Percentiles rank a stretch among this genome's conserved stretches.
These are phyloP conservation scores for Primulina huaijiensis DNA, from an alignment of 257 asterid genomes.

Conservation along the genomic window DNA sequence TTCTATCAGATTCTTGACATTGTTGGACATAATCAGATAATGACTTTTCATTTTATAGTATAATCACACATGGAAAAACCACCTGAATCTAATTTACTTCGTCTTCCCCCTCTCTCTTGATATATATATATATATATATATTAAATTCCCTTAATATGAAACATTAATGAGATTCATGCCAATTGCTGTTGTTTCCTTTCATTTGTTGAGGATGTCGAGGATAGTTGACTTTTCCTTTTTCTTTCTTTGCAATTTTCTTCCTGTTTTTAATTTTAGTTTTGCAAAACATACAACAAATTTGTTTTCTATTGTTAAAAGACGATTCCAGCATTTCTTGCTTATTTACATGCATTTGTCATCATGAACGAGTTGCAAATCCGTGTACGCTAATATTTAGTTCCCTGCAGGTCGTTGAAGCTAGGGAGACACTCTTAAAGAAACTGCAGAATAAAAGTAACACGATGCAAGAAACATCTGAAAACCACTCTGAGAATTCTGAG, in stretches of 20 bases:
- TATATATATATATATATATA: too few relatives aligned
- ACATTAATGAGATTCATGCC: background rate
- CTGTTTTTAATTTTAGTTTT: too few relatives aligned
- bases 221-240: background rate
- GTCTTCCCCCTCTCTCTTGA: slow-evolving; percentile 1
- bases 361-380: background rate
- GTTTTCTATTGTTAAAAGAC: too few relatives aligned
- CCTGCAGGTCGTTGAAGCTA: slow-evolving; percentile 53
- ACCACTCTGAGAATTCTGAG: slow-evolving; percentile 30
- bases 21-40: background rate
- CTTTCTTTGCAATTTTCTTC: background rate
- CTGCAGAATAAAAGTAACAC: slow-evolving; percentile 42
- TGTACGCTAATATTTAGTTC: slow-evolving; percentile 18
- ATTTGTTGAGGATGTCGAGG: background rate
- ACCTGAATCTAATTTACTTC: background rate
- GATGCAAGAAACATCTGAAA: slow-evolving; percentile 33
- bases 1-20: background rate
- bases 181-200: background rate
- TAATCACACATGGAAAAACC: background rate
- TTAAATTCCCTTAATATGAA: background rate
- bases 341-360: background rate
- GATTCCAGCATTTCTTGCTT: background rate
- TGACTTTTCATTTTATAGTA: background rate
- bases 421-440: slow-evolving; percentile 62
- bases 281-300: background rate